Conservation (phyloP, 2,329 filamentous ascomycete species). For the Niveomyces coronatus region DNA sequence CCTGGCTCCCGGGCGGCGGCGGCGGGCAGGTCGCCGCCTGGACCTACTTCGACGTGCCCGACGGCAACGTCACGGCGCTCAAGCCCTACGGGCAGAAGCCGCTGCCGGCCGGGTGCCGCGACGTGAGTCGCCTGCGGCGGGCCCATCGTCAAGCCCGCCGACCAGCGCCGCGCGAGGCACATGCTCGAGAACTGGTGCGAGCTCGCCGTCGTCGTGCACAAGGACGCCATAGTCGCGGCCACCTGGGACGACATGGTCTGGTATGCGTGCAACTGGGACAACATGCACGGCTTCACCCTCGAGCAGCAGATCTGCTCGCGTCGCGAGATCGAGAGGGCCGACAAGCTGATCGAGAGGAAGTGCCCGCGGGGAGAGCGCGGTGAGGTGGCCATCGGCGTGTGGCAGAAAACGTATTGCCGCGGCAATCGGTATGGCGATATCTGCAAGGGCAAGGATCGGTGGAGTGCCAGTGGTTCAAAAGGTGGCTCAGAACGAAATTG, state of each 20-base stretch:
- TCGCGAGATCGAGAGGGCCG: not conserved
- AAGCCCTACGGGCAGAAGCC: not conserved
- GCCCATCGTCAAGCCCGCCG: not conserved
- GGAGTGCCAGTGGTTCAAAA: not conserved
- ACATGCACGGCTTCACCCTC: not conserved
- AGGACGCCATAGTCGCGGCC: not conserved
- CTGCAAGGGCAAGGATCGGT: not conserved
- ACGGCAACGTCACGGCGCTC: slow-evolving; percentile 2
- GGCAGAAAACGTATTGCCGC: slow-evolving; percentile 3
- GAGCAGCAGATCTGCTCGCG: not conserved
- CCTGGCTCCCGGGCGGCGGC: not conserved
- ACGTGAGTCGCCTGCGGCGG: not conserved
- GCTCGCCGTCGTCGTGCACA: not conserved
- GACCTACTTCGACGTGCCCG: slow-evolving; percentile 4
- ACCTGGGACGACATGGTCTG: slow-evolving; percentile 3
- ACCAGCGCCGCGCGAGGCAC: not conserved
- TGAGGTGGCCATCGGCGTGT: not conserved
- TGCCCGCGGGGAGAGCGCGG: not conserved
- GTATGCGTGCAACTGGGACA: slow-evolving; percentile 6
- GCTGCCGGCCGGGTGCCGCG: not conserved
- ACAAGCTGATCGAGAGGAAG: not conserved
- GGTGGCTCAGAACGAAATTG: not conserved
- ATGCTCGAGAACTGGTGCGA: slow-evolving; percentile 9
- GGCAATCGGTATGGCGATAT: not conserved
- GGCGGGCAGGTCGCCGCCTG: not conserved